These are phyloP conservation scores for Dendrobium huoshanense DNA, from an alignment of 106 monocot genomes.

Conservation along the genomic window DNA sequence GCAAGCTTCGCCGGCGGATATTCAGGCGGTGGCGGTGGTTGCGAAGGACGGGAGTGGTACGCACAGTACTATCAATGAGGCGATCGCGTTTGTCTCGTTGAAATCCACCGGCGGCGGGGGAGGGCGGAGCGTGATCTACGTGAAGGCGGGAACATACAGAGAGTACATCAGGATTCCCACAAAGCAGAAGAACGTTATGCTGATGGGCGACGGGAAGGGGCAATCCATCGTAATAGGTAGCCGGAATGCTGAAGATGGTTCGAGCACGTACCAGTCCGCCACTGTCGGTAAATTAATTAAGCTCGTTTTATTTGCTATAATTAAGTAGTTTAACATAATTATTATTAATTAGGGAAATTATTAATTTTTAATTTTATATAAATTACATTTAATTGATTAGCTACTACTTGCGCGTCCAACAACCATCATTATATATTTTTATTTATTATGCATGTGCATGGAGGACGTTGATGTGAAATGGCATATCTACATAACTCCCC, in stretches of 20 bases:
- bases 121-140: constrained; percentile 47
- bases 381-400: too few species aligned
- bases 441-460: too few species aligned
- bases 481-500: too few species aligned
- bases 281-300: constrained; percentile 54
- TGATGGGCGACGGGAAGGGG: constrained; percentile 84
- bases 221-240: constrained; percentile 47
- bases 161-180: constrained; percentile 51
- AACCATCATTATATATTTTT: too few species aligned
- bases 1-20: constrained; percentile 32
- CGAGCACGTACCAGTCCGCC: constrained; percentile 59
- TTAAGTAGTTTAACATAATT: too few species aligned
- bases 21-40: constrained; percentile 62
- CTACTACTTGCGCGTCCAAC: too few species aligned
- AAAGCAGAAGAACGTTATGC: constrained; percentile 73
- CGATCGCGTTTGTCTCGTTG: constrained; percentile 41
- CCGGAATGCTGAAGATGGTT: constrained; percentile 36
- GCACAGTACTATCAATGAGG: constrained; percentile 46
- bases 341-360: too few species aligned
- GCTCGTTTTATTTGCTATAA: too few species aligned
- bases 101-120: constrained; percentile 7
- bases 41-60: constrained; percentile 66
- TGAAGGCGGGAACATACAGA: constrained; percentile 70
- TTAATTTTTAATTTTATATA: too few species aligned
- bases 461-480: too few species aligned